Percentiles rank a stretch among this genome's conserved stretches.
These are phyloP conservation scores for Tephrocybe sp. DNA, from an alignment of 768 basidiomycete species.

Conservation along the genomic window DNA sequence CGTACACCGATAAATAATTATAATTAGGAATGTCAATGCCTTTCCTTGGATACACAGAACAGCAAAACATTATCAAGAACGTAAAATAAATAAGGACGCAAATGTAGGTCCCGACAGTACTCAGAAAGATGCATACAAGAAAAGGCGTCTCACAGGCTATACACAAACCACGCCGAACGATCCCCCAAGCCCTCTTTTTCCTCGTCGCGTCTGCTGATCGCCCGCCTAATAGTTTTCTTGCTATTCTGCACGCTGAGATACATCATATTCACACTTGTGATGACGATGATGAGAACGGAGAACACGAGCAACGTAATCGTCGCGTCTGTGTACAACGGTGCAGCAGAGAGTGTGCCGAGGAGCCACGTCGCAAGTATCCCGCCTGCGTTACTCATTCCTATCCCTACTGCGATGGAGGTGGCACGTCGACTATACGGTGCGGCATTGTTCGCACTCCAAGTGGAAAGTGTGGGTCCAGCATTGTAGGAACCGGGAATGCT, in stretches of 20 bases:
- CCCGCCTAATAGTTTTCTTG: slow-evolving; percentile 31
- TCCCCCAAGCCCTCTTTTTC: slow-evolving; percentile 46
- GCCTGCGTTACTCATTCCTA: slow-evolving; percentile 56
- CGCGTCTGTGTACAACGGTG: slow-evolving; percentile 50
- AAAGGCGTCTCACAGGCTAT: slow-evolving; percentile 40
- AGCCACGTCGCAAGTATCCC: slow-evolving; percentile 64
- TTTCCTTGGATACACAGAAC: no score
- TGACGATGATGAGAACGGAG: slow-evolving; percentile 35
- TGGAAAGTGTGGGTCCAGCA: slow-evolving; percentile 46
- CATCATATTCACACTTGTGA: slow-evolving; percentile 33
- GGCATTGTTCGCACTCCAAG: slow-evolving; percentile 64
- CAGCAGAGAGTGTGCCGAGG: slow-evolving; percentile 45
- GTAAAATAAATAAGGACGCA: no score
- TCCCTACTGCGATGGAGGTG: slow-evolving; percentile 55
- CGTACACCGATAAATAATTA: no score
- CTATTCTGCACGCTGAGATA: slow-evolving; percentile 44
- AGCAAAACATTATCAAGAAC: no score
- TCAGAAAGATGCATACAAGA: no score
- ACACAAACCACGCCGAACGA: slow-evolving; percentile 51
- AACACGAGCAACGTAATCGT: slow-evolving; percentile 40
- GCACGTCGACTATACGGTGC: slow-evolving; percentile 55
- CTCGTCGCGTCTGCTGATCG: slow-evolving; percentile 30
- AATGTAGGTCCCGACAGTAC: no score
- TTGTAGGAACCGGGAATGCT: slow-evolving; percentile 50
- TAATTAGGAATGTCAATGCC: no score